Conservation (phyloP, 495 filamentous ascomycete species). For the Pyrenula massariospora region DNA sequence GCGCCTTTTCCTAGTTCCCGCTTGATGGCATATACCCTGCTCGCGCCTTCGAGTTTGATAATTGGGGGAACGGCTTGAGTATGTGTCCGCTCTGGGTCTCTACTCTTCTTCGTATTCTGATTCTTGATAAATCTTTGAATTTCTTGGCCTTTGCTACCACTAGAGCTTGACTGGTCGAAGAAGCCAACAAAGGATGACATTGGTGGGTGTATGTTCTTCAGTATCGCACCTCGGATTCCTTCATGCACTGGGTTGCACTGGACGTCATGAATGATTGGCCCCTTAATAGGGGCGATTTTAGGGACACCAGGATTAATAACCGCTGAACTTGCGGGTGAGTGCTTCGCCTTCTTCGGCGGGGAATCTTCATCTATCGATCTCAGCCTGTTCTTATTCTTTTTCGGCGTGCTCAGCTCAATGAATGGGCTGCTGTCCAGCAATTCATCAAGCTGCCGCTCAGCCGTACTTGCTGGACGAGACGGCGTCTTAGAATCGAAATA, state of each 20-base stretch:
- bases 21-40: constrained; percentile 58
- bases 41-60: constrained; percentile 51
- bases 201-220: constrained; percentile 57
- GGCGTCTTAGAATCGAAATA: constrained; percentile 64
- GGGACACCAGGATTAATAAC: constrained; percentile 3
- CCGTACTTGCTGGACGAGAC: constrained; percentile 23
- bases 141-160: constrained; percentile 51
- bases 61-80: constrained; percentile 45
- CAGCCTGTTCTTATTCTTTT: neutral
- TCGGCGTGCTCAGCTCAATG: constrained; percentile 35
- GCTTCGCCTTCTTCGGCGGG: constrained; percentile 6
- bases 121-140: constrained; percentile 68
- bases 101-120: constrained; percentile 37
- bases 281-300: constrained; percentile 21
- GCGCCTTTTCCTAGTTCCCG: constrained; percentile 88
- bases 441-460: constrained; percentile 32
- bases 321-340: constrained; percentile 1
- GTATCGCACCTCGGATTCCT: constrained; percentile 57
- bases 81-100: constrained; percentile 45
- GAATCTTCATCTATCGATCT: neutral
- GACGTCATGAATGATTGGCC: constrained; percentile 63
- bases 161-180: constrained; percentile 48
- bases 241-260: constrained; percentile 85
- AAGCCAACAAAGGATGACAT: constrained; percentile 67
- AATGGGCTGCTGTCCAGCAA: constrained; percentile 60